These are phyloP conservation scores for Elsinoe fawcettii DNA, from an alignment of 2,329 filamentous ascomycete genomes.

Conservation along the genomic window DNA sequence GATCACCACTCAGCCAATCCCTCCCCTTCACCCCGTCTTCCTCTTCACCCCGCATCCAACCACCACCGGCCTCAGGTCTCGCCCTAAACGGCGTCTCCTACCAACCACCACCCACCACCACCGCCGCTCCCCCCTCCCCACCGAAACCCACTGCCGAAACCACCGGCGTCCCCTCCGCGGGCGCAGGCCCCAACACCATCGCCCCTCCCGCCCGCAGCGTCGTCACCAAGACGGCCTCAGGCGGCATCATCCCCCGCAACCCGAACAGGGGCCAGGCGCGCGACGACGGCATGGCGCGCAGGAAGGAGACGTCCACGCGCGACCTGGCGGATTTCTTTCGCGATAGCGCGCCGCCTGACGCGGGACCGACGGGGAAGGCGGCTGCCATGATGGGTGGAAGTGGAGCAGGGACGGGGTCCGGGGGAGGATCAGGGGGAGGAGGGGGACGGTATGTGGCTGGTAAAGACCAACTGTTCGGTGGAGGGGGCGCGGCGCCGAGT, in stretches of 20 bases:
- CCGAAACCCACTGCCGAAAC: slow-evolving; percentile 15
- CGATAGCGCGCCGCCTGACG: slow-evolving; percentile 31
- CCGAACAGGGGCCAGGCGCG: slow-evolving; percentile 16
- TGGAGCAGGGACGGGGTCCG: slow-evolving; percentile 16
- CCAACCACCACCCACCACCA: slow-evolving; percentile 1
- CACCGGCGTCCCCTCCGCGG: slow-evolving; percentile 17
- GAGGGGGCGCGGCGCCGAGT: slow-evolving; percentile 17
- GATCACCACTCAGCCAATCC: not conserved
- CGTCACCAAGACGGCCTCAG: slow-evolving; percentile 14
- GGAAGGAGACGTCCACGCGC: slow-evolving; percentile 27
- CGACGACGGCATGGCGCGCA: slow-evolving; percentile 23
- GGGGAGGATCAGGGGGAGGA: no score
- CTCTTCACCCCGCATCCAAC: not conserved
- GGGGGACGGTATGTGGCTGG: not conserved
- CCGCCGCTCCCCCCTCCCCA: not conserved
- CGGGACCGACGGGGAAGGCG: slow-evolving; percentile 17
- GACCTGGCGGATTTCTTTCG: slow-evolving; percentile 39
- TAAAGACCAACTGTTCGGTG: slow-evolving; percentile 7
- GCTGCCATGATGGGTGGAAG: slow-evolving; percentile 21
- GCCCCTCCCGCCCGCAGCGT: slow-evolving; percentile 19
- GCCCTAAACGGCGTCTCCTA: slow-evolving; percentile 12
- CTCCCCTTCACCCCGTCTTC: not conserved
- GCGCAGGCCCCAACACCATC: slow-evolving; percentile 20
- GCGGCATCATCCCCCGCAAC: slow-evolving; percentile 17
- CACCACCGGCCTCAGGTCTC: slow-evolving; percentile 5